These are phyloP conservation scores for Tylopilus intermedius DNA, from an alignment of 768 basidiomycete genomes.

Conservation along the genomic window DNA sequence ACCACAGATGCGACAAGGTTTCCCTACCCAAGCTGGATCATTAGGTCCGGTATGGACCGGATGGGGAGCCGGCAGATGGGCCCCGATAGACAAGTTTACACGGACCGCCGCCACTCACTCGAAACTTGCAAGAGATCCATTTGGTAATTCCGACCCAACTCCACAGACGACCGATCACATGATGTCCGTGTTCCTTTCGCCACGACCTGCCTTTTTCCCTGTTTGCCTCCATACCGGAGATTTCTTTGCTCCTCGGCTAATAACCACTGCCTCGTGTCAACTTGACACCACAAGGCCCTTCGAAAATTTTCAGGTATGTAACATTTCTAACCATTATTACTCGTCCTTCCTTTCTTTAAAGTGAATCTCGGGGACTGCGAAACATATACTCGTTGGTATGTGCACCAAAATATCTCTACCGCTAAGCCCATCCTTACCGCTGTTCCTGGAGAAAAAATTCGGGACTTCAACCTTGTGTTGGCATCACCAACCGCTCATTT, in stretches of 20 bases:
- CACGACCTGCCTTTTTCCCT: conserved; percentile 8
- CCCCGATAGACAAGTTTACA: conserved; percentile 12
- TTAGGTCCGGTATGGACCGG: conserved; percentile 19
- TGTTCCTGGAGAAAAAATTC: conserved; percentile 13
- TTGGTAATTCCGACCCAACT: conserved; percentile 18
- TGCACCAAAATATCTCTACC: neutral
- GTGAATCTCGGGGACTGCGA: neutral
- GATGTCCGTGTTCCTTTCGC: conserved; percentile 1
- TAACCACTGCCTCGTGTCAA: conserved; percentile 11
- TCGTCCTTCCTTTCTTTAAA: neutral
- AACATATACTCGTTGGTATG: neutral
- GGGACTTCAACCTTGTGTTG: conserved; percentile 21
- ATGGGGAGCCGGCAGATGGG: conserved; percentile 7
- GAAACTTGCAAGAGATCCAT: conserved; percentile 15
- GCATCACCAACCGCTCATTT: conserved; percentile 9
- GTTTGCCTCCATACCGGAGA: conserved; percentile 20
- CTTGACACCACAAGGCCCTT: neutral
- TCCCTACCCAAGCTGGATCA: conserved; percentile 18
- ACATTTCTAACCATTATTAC: conserved; percentile 3
- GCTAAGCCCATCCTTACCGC: neutral
- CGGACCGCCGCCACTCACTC: neutral
- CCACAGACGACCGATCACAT: conserved; percentile 9
- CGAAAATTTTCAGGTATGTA: conserved; percentile 13
- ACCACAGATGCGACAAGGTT: conserved; percentile 16
- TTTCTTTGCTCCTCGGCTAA: conserved; percentile 19